Percentiles rank a stretch among this genome's conserved stretches.
These are phyloP conservation scores for Apiotrichum domesticum DNA, from an alignment of 1,284 basidiomycete species.

Conservation along the genomic window DNA sequence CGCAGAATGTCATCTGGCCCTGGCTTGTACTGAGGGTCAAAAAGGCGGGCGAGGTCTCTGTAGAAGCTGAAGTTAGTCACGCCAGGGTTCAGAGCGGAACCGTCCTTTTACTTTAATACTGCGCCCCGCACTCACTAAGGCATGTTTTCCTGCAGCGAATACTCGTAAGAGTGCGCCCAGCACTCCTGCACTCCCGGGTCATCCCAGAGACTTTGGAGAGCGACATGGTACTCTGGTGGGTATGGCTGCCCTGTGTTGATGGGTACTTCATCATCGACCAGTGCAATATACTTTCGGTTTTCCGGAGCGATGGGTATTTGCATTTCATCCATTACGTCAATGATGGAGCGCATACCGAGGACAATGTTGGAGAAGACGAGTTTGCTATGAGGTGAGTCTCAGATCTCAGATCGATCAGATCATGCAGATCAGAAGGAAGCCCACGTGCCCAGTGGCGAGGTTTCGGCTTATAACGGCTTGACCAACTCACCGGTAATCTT, in stretches of 20 bases:
- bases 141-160: slow-evolving; percentile 74
- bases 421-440: no score
- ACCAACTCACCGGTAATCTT: slow-evolving; percentile 33
- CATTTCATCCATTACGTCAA: slow-evolving; percentile 86
- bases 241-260: slow-evolving; percentile 74
- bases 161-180: slow-evolving; percentile 71
- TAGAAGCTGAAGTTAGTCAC: slow-evolving; percentile 57
- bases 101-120: no score
- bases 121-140: slow-evolving; percentile 50
- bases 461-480: no score
- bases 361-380: slow-evolving; percentile 88
- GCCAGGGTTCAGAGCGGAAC: no score
- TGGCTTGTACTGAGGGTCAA: slow-evolving; percentile 63
- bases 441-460: no score
- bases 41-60: slow-evolving; percentile 70
- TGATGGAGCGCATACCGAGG: slow-evolving; percentile 69
- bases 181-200: slow-evolving; percentile 70
- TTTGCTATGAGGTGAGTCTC: slow-evolving; percentile 54
- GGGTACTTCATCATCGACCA: slow-evolving; percentile 64
- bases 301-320: slow-evolving; percentile 62
- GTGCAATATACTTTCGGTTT: slow-evolving; percentile 53
- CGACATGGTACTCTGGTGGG: slow-evolving; percentile 58
- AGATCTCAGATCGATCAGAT: neutral
- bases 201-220: slow-evolving; percentile 68
- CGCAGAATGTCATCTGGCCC: slow-evolving; percentile 76